A percentile compares a stretch with the other conserved stretches of the same genome.
phyloP scores from a whole-genome alignment of 2,329 filamentous ascomycete species.

The Colletotrichum somersetense region DNA sequence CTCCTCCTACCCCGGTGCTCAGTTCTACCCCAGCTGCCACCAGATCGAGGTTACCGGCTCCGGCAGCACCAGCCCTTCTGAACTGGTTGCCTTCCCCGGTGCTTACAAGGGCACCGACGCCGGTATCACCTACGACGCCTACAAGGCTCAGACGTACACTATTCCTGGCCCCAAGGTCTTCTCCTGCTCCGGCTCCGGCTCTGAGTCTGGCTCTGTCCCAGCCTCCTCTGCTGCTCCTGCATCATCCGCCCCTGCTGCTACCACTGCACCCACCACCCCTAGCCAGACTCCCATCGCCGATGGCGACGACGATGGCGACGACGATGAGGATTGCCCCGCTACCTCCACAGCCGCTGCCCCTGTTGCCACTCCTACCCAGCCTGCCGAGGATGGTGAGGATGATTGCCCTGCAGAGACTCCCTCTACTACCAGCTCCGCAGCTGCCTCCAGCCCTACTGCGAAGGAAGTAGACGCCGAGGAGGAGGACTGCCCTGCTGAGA shows the following conservation, averaged over 20 bases:
- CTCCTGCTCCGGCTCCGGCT: constrained; percentile 50
- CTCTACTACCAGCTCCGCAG: constrained; percentile 11
- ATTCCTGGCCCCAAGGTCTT: constrained; percentile 63
- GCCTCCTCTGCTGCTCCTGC: constrained; percentile 8
- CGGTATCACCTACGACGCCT: constrained; percentile 63
- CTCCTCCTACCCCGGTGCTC: constrained; percentile 61
- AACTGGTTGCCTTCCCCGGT: constrained; percentile 61
- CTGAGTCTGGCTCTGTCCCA: constrained; percentile 25
- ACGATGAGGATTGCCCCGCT: constrained; percentile 21
- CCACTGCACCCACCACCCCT: constrained; percentile 13
- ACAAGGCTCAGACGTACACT: constrained; percentile 58
- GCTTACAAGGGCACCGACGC: constrained; percentile 61
- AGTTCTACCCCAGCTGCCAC: constrained; percentile 67
- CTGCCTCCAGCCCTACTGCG: constrained; percentile 19
- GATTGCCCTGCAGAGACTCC: constrained; percentile 34
- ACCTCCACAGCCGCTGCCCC: neutral
- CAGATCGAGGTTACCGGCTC: constrained; percentile 63
- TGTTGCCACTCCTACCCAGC: constrained; percentile 11
- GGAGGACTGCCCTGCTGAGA: constrained; percentile 33
- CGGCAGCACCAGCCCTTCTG: constrained; percentile 54
- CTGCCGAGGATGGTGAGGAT: constrained; percentile 23
- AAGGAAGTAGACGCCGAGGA: constrained; percentile 29
- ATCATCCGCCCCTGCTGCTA: constrained; percentile 10
- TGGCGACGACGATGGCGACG: neutral
- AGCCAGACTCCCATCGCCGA: constrained; percentile 10